phyloP scores from a whole-genome alignment of 2,329 filamentous ascomycete genomes.

The Fusarium fujikuroi region DNA sequence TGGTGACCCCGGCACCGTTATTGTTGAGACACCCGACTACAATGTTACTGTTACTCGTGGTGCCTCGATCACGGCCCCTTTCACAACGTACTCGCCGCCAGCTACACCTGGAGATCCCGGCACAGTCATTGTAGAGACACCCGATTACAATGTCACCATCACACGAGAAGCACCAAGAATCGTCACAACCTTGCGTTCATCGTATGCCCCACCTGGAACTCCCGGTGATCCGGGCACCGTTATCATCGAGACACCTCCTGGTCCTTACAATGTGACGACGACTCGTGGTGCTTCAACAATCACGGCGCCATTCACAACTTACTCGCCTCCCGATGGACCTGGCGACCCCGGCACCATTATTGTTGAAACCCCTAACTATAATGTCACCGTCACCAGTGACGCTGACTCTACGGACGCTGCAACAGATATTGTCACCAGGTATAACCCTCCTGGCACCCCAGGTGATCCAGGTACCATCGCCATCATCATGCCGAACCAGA shows the following conservation, averaged over 20 bases:
- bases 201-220: slow-evolving; percentile 6
- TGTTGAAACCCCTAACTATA: slow-evolving; percentile 18
- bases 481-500: slow-evolving; percentile 19
- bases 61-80: neutral
- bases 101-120: slow-evolving; percentile 20
- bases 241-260: slow-evolving; percentile 17
- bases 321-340: slow-evolving; percentile 6
- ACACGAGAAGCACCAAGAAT: slow-evolving; percentile 9
- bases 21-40: slow-evolving; percentile 23
- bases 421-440: slow-evolving; percentile 9
- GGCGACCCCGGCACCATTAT: slow-evolving; percentile 25
- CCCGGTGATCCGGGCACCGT: slow-evolving; percentile 18
- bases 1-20: slow-evolving; percentile 24
- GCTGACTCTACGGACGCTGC: neutral
- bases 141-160: slow-evolving; percentile 17
- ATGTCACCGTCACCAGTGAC: slow-evolving; percentile 10
- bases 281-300: slow-evolving; percentile 17
- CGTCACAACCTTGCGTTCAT: neutral
- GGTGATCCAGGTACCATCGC: slow-evolving; percentile 26
- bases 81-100: slow-evolving; percentile 21
- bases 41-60: slow-evolving; percentile 27
- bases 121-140: slow-evolving; percentile 25
- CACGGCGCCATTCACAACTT: slow-evolving; percentile 18
- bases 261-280: slow-evolving; percentile 18
- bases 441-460: slow-evolving; percentile 12